Percentiles rank a stretch among this genome's conserved stretches.
phyloP scores from a whole-genome alignment of 2,329 filamentous ascomycete species.

The Ophiostoma populinum region DNA sequence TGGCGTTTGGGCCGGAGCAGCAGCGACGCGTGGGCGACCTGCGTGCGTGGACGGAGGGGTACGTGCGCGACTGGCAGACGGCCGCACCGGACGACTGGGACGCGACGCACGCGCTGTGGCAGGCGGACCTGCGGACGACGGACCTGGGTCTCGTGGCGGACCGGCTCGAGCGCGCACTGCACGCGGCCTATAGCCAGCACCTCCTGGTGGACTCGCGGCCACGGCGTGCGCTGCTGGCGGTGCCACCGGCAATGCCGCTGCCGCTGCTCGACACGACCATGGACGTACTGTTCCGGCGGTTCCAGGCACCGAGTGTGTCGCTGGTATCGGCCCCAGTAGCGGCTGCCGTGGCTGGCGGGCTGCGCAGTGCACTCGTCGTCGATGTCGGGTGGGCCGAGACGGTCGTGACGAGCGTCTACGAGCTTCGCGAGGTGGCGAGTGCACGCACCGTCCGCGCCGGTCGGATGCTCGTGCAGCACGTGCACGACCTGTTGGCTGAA shows the following conservation, averaged over 20 bases:
- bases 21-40: slow-evolving; percentile 70
- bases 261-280: slow-evolving; percentile 37
- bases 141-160: slow-evolving; percentile 73
- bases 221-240: slow-evolving; percentile 53
- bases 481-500: slow-evolving; percentile 44
- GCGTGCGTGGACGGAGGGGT: slow-evolving; percentile 45
- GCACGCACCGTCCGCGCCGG: slow-evolving; percentile 58
- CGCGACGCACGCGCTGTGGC: slow-evolving; percentile 58
- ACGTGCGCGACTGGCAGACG: slow-evolving; percentile 29
- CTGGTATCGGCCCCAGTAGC: slow-evolving; percentile 65
- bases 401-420: slow-evolving; percentile 68
- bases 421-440: slow-evolving; percentile 66
- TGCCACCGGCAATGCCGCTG: slow-evolving; percentile 26
- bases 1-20: slow-evolving; percentile 58
- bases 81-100: slow-evolving; percentile 31
- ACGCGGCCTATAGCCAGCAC: slow-evolving; percentile 51
- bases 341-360: slow-evolving; percentile 57
- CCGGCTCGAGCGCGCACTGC: slow-evolving; percentile 66
- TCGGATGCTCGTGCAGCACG: slow-evolving; percentile 50
- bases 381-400: slow-evolving; percentile 92
- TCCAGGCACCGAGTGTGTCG: slow-evolving; percentile 65
- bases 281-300: slow-evolving; percentile 63
- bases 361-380: slow-evolving; percentile 71
- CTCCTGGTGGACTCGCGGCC: slow-evolving; percentile 59
- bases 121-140: slow-evolving; percentile 50